Evolutionary conservation across 148 eudicot genomes (phyloP), one percentile per base, ranked within the genome.

Genomic region (Agrostemma githago): DNA sequence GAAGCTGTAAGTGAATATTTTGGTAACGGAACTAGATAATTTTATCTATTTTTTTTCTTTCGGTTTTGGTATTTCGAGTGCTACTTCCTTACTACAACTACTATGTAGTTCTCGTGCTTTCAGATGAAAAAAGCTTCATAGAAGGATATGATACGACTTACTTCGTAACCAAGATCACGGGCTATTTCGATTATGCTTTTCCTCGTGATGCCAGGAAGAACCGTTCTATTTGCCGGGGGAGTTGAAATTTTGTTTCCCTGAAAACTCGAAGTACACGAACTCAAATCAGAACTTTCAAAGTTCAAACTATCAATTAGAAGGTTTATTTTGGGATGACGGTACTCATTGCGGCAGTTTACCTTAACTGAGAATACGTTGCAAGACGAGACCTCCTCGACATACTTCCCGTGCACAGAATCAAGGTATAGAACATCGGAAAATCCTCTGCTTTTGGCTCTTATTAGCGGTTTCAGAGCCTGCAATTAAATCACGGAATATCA

Each of bases 381-480:
- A 73, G 96, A 83, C 38, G 94, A 86, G 74, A 85, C 97, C 82
- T 95, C 99, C 84, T 95, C 97, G 15, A 92, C 63, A 68, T 89
- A 77, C 77, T 86, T 88, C 73, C 89, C 83, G 7, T 79, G 76
- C 66, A 82, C 84, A 0, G 99, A 83, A 84, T 95, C 97, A 54
- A 95, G 96, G 75, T 89, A 95, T 56, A 95, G 73, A 56, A 92
- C 96, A 83, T 95, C 97, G 3, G 99, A 92, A 75, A 90, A 95
- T 67, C 99, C 99, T 78, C 77, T 83, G 61, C 71, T 80, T 76
- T 82, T 89, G 64, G 99, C 99, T 76, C 77, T 84, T 3, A 75
- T 64, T 40, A 88, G 62, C 53, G 99, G 86, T 78, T 79, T 90
- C 74, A 95, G 62, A 48, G 79, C 94, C 99, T 92, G 60, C 56